Conservation (phyloP, 257 asterid species). For the Solanum verrucosum region DNA sequence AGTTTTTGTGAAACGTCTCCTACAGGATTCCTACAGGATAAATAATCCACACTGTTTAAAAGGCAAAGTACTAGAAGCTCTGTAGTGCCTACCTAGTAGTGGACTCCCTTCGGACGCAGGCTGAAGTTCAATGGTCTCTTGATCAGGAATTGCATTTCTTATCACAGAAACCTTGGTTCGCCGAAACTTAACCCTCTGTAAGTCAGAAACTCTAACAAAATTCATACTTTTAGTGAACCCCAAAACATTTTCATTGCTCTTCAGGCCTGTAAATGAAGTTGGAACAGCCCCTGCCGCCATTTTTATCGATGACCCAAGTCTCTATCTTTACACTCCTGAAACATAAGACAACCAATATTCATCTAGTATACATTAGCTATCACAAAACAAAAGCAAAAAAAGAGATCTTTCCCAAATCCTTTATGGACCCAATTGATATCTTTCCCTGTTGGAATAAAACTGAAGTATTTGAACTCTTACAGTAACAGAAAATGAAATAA, state of each 20-base stretch:
- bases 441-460: not conserved
- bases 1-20: not conserved
- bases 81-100: constrained; percentile 45
- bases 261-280: constrained; percentile 64
- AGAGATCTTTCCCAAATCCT: not conserved
- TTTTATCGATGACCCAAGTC: constrained; percentile 7
- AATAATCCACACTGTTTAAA: not conserved
- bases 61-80: not conserved
- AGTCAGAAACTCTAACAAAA: constrained; percentile 53
- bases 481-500: not conserved
- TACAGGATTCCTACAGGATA: not conserved
- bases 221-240: constrained; percentile 61
- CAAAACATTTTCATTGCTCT: constrained; percentile 46
- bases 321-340: constrained; percentile 21
- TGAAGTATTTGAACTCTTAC: not conserved
- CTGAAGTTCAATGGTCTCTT: constrained; percentile 82
- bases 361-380: not conserved
- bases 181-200: constrained; percentile 59
- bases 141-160: constrained; percentile 60
- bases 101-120: constrained; percentile 95
- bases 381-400: not conserved
- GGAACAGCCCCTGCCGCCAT: constrained; percentile 95
- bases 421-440: not conserved
- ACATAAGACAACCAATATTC: constrained; percentile 1
- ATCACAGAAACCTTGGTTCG: constrained; percentile 55